Percentiles rank a stretch among this genome's conserved stretches.
Conservation (phyloP, 73 alveolate genomes). For the Symbiodinium pilosum region DNA sequence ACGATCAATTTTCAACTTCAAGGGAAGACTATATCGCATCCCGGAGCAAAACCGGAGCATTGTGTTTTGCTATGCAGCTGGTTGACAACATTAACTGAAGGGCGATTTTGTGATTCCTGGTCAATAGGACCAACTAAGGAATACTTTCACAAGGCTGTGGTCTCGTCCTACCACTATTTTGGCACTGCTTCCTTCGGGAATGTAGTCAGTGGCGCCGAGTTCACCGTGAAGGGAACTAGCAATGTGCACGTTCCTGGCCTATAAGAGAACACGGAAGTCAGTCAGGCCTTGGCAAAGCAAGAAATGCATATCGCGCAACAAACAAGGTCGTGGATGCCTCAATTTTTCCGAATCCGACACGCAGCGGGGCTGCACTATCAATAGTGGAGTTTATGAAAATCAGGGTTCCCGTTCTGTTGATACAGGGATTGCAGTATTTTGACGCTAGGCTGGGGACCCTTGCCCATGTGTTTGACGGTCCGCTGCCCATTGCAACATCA, state of each 20-base stretch:
- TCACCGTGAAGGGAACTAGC: conserved; percentile 60
- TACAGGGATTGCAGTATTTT: too few species aligned
- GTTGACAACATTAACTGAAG: too few species aligned
- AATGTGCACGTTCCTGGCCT: conserved; percentile 50
- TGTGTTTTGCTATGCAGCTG: too few species aligned
- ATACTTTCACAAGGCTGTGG: conserved; percentile 40
- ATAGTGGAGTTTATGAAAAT: too few species aligned
- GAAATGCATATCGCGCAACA: too few species aligned
- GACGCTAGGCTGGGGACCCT: too few species aligned
- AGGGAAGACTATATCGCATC: conserved; percentile 12
- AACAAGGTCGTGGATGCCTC: conserved; percentile 78
- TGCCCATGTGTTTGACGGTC: neutral
- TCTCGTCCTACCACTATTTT: conserved; percentile 82
- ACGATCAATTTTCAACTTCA: conserved; percentile 14
- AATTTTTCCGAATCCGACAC: conserved; percentile 68
- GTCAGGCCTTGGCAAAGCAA: neutral
- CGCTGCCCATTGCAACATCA: neutral
- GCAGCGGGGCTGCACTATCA: conserved; percentile 8
- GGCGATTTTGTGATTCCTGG: too few species aligned
- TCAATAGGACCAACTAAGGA: neutral
- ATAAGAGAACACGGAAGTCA: neutral
- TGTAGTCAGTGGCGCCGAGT: conserved; percentile 27
- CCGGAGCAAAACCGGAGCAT: too few species aligned
- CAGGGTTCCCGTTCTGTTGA: too few species aligned
- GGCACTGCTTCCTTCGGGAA: conserved; percentile 59